phyloP scores from a whole-genome alignment of 306 rosid species.

The Quercus robur region DNA sequence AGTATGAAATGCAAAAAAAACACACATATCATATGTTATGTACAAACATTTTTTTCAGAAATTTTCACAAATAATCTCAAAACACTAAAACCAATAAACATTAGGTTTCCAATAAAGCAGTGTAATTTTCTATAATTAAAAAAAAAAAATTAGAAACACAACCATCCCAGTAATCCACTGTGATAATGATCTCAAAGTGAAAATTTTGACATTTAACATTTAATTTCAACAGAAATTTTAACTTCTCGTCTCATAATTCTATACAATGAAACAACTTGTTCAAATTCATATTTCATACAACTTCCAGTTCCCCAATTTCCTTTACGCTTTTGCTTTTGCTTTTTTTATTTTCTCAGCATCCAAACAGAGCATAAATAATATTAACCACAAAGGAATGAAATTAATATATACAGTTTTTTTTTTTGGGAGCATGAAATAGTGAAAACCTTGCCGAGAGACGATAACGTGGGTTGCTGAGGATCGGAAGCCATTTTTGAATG shows the following conservation, averaged over 20 bases:
- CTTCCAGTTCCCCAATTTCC: not conserved
- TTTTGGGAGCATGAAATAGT: not conserved
- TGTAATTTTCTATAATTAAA: no score
- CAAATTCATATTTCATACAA: not conserved
- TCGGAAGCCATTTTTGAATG: constrained; percentile 55
- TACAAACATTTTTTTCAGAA: not conserved
- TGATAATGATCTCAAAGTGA: not conserved
- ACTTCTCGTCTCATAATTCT: not conserved
- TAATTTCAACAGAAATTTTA: not conserved
- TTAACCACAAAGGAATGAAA: not conserved
- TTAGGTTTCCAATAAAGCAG: not conserved
- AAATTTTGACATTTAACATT: not conserved
- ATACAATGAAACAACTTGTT: not conserved
- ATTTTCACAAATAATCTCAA: not conserved
- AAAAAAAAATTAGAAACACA: no score
- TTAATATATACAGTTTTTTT: no score
- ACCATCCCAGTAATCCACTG: not conserved
- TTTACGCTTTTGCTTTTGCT: not conserved
- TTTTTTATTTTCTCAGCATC: not conserved
- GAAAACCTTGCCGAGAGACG: constrained; percentile 43
- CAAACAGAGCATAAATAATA: not conserved
- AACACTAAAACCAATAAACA: not conserved
- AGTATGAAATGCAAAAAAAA: not conserved
- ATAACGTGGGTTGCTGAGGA: constrained; percentile 30
- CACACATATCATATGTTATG: not conserved